Conservation (phyloP, 805 yeast genomes). For the Candida rishiriensis region DNA sequence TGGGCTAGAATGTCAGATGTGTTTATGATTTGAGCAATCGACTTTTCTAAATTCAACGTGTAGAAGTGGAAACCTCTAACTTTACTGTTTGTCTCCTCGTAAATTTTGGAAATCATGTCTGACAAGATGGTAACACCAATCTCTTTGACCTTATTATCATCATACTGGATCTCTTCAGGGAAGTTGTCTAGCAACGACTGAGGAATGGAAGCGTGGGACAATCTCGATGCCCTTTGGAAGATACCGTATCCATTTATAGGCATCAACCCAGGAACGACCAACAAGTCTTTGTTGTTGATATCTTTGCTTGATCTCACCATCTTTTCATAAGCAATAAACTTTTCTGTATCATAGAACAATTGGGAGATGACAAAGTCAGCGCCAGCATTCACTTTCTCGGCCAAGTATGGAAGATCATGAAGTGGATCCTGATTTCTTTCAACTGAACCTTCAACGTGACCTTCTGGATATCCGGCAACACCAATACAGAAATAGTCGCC, state of each 20-base stretch:
- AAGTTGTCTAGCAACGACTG: conserved; percentile 44
- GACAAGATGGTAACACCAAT: conserved; percentile 75
- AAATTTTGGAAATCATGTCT: conserved; percentile 57
- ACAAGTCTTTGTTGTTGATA: conserved; percentile 36
- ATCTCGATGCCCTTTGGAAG: conserved; percentile 82
- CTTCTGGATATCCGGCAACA: conserved; percentile 98
- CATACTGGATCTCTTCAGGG: conserved; percentile 54
- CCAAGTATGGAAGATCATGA: conserved; percentile 72
- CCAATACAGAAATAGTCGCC: conserved; percentile 89
- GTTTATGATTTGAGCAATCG: conserved; percentile 80
- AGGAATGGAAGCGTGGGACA: conserved; percentile 86
- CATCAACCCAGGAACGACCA: conserved; percentile 84
- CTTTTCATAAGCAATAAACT: conserved; percentile 63
- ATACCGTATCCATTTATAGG: conserved; percentile 83
- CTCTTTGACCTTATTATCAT: conserved; percentile 75
- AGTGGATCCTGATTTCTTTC: conserved; percentile 56
- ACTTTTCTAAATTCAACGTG: conserved; percentile 86
- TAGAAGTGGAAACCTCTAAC: conserved; percentile 89
- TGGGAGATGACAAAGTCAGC: conserved; percentile 94
- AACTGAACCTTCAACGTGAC: conserved; percentile 87
- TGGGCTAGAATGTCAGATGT: conserved; percentile 49
- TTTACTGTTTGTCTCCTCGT: conserved; percentile 47
- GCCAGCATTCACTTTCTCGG: conserved; percentile 87
- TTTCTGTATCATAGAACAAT: conserved; percentile 81
- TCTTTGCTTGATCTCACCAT: conserved; percentile 37